Conservation (phyloP, 208 protist species). For the Leptomonas pyrrhocoris region DNA sequence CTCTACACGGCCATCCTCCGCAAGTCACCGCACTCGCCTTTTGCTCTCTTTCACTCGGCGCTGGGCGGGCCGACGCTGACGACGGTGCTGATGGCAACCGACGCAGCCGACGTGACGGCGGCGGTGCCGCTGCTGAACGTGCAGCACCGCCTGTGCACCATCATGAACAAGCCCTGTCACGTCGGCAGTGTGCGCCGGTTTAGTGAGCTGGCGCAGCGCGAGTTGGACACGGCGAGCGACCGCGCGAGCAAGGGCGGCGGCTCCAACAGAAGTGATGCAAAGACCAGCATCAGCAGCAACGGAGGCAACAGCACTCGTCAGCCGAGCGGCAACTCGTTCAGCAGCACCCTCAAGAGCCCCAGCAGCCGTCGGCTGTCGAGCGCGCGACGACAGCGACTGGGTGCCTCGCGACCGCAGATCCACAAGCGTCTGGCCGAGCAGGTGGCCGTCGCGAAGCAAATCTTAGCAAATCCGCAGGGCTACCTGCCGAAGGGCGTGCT, state of each 20-base stretch:
- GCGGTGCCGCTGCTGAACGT: slow-evolving; percentile 53
- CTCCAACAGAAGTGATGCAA: background rate
- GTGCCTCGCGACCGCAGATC: slow-evolving; percentile 3
- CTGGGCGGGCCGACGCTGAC: slow-evolving; percentile 62
- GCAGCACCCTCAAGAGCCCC: slow-evolving; percentile 12
- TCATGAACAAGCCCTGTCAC: slow-evolving; percentile 50
- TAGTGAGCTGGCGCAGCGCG: slow-evolving; percentile 44
- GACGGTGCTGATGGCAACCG: slow-evolving; percentile 46
- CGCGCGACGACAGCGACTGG: slow-evolving; percentile 10
- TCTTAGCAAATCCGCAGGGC: slow-evolving; percentile 19
- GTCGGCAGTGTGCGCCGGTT: slow-evolving; percentile 55
- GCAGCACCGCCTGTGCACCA: slow-evolving; percentile 48
- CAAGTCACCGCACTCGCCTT: slow-evolving; percentile 35
- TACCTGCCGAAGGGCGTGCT: slow-evolving; percentile 14
- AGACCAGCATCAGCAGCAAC: slow-evolving; percentile 8
- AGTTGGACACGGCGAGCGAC: slow-evolving; percentile 28
- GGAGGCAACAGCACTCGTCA: slow-evolving; percentile 2
- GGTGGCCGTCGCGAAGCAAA: slow-evolving; percentile 26
- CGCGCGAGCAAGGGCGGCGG: background rate
- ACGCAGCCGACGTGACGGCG: slow-evolving; percentile 32
- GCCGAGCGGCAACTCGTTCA: slow-evolving; percentile 10
- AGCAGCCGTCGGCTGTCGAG: slow-evolving; percentile 10
- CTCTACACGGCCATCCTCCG: slow-evolving; percentile 46
- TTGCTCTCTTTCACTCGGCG: slow-evolving; percentile 52
- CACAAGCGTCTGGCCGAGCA: slow-evolving; percentile 28